Percentiles rank a stretch among this genome's conserved stretches.
phyloP scores from a whole-genome alignment of 805 yeast species.

The Saccharomycopsis oosterbeekiorum region DNA sequence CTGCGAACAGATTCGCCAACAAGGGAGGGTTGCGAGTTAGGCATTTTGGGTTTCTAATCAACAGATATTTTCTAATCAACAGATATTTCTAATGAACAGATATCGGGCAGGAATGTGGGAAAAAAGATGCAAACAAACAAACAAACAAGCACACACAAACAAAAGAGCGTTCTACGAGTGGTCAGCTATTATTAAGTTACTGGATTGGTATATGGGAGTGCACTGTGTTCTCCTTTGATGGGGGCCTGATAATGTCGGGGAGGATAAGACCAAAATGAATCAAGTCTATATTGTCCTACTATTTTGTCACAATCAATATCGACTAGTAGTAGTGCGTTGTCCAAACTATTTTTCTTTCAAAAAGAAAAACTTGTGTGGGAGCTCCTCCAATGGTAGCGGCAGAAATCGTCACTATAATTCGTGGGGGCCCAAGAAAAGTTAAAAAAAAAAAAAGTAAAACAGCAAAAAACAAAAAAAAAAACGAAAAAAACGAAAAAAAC shows the following conservation, averaged over 20 bases:
- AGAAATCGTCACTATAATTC: neutral
- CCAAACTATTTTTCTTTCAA: neutral
- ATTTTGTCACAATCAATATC: neutral
- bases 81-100: neutral
- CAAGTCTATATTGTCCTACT: neutral
- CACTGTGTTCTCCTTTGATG: too few relatives aligned
- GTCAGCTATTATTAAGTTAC: too few relatives aligned
- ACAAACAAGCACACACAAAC: too few relatives aligned
- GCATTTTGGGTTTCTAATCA: neutral
- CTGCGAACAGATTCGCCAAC: constrained; percentile 18
- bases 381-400: neutral
- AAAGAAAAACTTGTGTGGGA: too few relatives aligned
- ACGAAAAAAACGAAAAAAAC: too few relatives aligned
- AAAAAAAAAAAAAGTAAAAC: too few relatives aligned
- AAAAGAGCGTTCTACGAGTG: too few relatives aligned
- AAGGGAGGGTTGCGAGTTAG: constrained; percentile 1
- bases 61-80: neutral
- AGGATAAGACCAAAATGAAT: too few relatives aligned
- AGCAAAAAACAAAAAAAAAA: too few relatives aligned
- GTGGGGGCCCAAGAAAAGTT: neutral
- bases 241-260: too few relatives aligned
- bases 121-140: too few relatives aligned
- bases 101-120: neutral
- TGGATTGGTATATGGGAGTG: too few relatives aligned
- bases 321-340: neutral